Evolutionary conservation across 1,284 basidiomycete genomes (phyloP).

Genomic region (Tetrapyrgos nigripes): DNA sequence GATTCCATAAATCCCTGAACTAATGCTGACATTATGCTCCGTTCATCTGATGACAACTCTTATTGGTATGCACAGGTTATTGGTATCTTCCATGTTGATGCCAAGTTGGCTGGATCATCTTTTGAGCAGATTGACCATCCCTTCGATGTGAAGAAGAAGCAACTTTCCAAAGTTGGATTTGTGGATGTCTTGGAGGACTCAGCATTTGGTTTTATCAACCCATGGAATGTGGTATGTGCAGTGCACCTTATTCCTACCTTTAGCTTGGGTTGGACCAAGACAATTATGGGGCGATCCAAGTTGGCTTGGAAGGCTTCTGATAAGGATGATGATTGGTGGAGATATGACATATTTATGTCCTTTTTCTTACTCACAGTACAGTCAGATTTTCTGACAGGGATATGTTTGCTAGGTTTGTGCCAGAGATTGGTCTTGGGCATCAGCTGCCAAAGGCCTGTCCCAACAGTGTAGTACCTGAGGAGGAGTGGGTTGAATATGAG

Average conservation of each 20-base stretch:
- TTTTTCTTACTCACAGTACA: not conserved
- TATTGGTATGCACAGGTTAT: slow-evolving; percentile 38
- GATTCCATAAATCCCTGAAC: slow-evolving; percentile 41
- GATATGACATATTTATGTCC: slow-evolving; percentile 32
- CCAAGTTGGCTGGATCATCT: slow-evolving; percentile 3
- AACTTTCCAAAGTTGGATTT: not conserved
- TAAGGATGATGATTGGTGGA: slow-evolving; percentile 26
- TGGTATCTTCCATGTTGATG: slow-evolving; percentile 36
- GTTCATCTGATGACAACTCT: slow-evolving; percentile 28
- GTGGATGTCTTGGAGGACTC: not conserved
- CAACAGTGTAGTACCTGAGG: not conserved
- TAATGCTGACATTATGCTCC: slow-evolving; percentile 36
- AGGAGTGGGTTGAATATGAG: not conserved
- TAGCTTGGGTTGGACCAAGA: too few species aligned
- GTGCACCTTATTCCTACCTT: slow-evolving; percentile 41
- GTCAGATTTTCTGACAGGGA: slow-evolving; percentile 16
- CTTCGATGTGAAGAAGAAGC: slow-evolving; percentile 13
- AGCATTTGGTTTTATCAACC: slow-evolving; percentile 24
- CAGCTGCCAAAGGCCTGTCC: not conserved
- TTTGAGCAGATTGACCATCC: slow-evolving; percentile 24
- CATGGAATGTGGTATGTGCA: slow-evolving; percentile 30
- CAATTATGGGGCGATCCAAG: not conserved
- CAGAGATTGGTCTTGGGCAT: not conserved
- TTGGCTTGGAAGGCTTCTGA: not conserved
- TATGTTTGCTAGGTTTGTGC: not conserved